Evolutionary conservation across 495 filamentous ascomycete genomes (phyloP).

Genomic region (Chlorociboria aeruginascens): DNA sequence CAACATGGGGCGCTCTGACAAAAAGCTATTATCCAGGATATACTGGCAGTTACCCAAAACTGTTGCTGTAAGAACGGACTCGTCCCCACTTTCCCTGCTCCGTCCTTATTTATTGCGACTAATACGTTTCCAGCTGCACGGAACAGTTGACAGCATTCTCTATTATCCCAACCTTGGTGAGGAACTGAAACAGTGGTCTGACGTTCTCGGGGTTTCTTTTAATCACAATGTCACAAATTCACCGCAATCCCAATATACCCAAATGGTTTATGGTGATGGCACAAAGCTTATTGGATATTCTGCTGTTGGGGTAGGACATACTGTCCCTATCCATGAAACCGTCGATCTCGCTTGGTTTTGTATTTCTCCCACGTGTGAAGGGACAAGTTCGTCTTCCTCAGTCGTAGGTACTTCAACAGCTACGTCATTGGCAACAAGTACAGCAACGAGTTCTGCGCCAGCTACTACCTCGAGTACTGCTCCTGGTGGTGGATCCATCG

Average conservation of each 20-base stretch:
- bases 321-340: conserved; percentile 30
- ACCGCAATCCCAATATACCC: conserved; percentile 36
- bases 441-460: background rate
- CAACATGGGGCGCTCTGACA: conserved; percentile 36
- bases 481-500: background rate
- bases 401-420: background rate
- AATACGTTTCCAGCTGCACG: conserved; percentile 29
- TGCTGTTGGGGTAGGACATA: conserved; percentile 36
- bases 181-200: conserved; percentile 32
- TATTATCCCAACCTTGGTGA: conserved; percentile 37
- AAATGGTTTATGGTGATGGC: conserved; percentile 40
- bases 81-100: background rate
- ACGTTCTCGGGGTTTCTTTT: conserved; percentile 19
- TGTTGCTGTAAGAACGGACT: conserved; percentile 33
- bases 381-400: background rate
- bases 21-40: conserved; percentile 37
- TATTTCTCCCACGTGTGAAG: conserved; percentile 9
- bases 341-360: conserved; percentile 39
- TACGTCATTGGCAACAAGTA: background rate
- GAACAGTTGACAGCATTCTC: conserved; percentile 34
- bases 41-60: conserved; percentile 31
- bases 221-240: conserved; percentile 15
- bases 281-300: conserved; percentile 34
- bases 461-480: background rate
- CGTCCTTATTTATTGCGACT: background rate